These are phyloP conservation scores for Rhizomucor miehei DNA, from an alignment of 371 early-diverging fungal genomes.

Conservation along the genomic window DNA sequence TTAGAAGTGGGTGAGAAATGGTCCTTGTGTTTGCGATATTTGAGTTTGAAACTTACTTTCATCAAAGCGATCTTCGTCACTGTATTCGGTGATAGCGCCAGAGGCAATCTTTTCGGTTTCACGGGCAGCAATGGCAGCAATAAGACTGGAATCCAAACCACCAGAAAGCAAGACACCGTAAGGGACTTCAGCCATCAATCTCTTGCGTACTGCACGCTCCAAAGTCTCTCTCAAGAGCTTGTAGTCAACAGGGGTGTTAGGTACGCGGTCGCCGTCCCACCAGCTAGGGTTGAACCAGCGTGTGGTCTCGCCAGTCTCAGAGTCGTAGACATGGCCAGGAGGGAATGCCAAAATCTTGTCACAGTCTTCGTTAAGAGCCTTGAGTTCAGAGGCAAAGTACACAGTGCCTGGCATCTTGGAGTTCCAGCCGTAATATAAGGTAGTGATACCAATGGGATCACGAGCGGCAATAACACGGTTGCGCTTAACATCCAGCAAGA, in stretches of 20 bases:
- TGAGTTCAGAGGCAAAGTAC: slow-evolving; percentile 93
- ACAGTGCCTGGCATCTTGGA: slow-evolving; percentile 79
- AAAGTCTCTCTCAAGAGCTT: slow-evolving; percentile 73
- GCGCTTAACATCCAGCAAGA: slow-evolving; percentile 82
- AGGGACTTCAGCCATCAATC: slow-evolving; percentile 96
- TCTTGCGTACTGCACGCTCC: slow-evolving; percentile 86
- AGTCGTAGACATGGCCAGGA: slow-evolving; percentile 89
- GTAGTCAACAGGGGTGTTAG: slow-evolving; percentile 60
- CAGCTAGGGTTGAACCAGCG: slow-evolving; percentile 91
- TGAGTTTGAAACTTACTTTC: slow-evolving; percentile 67
- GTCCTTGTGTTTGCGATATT: too few species aligned
- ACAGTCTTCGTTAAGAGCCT: slow-evolving; percentile 91
- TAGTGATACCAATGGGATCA: slow-evolving; percentile 97
- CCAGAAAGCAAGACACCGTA: slow-evolving; percentile 95
- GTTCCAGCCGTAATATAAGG: slow-evolving; percentile 92
- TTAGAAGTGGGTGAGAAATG: background rate
- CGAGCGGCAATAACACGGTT: slow-evolving; percentile 88
- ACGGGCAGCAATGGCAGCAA: slow-evolving; percentile 89
- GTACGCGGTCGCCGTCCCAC: slow-evolving; percentile 68
- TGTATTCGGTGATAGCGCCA: slow-evolving; percentile 12
- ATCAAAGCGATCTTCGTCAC: slow-evolving; percentile 68
- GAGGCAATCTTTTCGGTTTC: slow-evolving; percentile 65
- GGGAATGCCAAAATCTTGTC: slow-evolving; percentile 95
- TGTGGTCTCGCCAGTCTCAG: slow-evolving; percentile 68
- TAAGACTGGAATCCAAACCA: slow-evolving; percentile 93